Percentiles rank a stretch among this genome's conserved stretches.
Evolutionary conservation across 345 rosid species (phyloP).

Genomic region (Eucalyptus tenuipes): DNA sequence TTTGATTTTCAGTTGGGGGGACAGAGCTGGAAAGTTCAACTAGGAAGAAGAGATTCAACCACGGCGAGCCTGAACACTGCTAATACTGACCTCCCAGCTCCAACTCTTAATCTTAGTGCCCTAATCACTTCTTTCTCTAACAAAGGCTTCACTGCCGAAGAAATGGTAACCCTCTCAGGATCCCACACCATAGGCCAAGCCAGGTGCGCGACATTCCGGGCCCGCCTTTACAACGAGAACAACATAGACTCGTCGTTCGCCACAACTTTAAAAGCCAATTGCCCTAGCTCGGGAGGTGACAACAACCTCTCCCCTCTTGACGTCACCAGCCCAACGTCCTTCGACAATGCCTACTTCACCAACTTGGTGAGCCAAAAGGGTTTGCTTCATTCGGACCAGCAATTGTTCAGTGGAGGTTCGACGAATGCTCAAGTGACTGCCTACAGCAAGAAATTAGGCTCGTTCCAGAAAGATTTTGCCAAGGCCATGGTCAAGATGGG

Average conservation of each 20-base stretch:
- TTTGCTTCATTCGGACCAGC: conserved; percentile 1
- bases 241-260: conserved; percentile 37
- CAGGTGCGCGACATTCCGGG: conserved; percentile 24
- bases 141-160: not conserved
- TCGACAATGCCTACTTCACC: not conserved
- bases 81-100: not conserved
- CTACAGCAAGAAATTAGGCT: not conserved
- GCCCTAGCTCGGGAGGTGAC: conserved; percentile 8
- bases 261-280: conserved; percentile 4
- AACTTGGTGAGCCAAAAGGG: not conserved
- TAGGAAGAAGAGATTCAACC: conserved; percentile 3
- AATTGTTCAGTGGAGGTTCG: not conserved
- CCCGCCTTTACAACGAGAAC: conserved; percentile 28
- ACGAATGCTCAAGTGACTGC: not conserved
- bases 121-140: not conserved
- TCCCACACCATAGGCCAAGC: conserved; percentile 43
- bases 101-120: not conserved
- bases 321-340: not conserved
- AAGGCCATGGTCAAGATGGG: conserved; percentile 2
- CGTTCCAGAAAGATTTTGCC: not conserved
- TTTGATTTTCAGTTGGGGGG: not conserved
- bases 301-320: not conserved
- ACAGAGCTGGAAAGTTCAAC: not conserved
- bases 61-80: not conserved
- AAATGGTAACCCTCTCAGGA: conserved; percentile 6